A percentile compares a stretch with the other conserved stretches of the same genome.
Conservation (phyloP, 2,329 filamentous ascomycete species). For the Myriangium duriaei region DNA sequence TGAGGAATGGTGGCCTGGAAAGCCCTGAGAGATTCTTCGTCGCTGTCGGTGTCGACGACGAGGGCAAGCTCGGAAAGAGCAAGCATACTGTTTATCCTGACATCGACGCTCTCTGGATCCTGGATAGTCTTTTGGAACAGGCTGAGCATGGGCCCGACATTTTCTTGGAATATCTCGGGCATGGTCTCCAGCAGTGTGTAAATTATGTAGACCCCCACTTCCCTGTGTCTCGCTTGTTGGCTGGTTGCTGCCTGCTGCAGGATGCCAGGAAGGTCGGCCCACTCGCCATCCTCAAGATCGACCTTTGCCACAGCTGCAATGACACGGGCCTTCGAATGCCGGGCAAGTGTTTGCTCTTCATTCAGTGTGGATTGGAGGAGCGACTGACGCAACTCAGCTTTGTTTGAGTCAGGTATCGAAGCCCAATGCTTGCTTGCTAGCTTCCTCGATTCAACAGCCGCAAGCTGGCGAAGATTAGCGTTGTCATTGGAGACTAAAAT, state of each 20-base stretch:
- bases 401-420: conserved; percentile 56
- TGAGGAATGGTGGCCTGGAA: conserved; percentile 72
- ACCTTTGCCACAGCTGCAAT: conserved; percentile 75
- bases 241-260: conserved; percentile 70
- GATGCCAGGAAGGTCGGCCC: conserved; percentile 66
- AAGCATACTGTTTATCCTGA: conserved; percentile 87
- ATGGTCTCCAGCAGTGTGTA: conserved; percentile 84
- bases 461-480: conserved; percentile 68
- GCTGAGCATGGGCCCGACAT: conserved; percentile 65
- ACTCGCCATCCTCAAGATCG: conserved; percentile 79
- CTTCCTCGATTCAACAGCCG: conserved; percentile 78
- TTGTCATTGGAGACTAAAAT: conserved; percentile 68
- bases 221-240: conserved; percentile 63
- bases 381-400: conserved; percentile 66
- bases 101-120: conserved; percentile 81
- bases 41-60: conserved; percentile 78
- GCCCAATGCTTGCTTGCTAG: conserved; percentile 80
- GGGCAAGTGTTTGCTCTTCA: conserved; percentile 62
- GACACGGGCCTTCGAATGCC: conserved; percentile 78
- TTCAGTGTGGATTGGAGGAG: conserved; percentile 73
- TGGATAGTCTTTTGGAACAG: conserved; percentile 80
- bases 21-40: conserved; percentile 56
- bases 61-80: conserved; percentile 79
- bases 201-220: conserved; percentile 86
- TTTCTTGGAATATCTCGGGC: conserved; percentile 70